phyloP scores from a whole-genome alignment of 2,329 filamentous ascomycete genomes.

The Epichloe brachyelytri region DNA sequence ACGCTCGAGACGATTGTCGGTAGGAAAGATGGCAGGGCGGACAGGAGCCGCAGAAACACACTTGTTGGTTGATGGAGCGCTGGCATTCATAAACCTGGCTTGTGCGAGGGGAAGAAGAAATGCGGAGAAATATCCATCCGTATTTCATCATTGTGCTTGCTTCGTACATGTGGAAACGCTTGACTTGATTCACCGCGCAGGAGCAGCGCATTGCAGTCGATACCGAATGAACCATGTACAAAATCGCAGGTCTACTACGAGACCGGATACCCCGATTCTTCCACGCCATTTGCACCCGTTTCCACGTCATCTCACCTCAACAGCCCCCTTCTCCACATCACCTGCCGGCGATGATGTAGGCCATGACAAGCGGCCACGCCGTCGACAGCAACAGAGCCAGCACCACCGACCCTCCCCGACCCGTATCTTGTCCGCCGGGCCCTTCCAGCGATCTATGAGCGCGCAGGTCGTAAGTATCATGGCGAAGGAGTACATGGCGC shows the following conservation, averaged over 20 bases:
- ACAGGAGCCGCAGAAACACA: slow-evolving; percentile 33
- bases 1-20: slow-evolving; percentile 69
- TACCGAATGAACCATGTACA: no score
- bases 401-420: slow-evolving; percentile 17
- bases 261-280: no score
- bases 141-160: no score
- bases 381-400: slow-evolving; percentile 21
- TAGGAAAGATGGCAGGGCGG: slow-evolving; percentile 25
- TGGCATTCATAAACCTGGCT: background rate
- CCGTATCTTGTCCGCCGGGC: slow-evolving; percentile 21
- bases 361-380: slow-evolving; percentile 24
- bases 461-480: slow-evolving; percentile 29
- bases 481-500: slow-evolving; percentile 23
- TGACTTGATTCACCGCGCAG: no score
- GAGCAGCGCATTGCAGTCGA: no score
- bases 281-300: no score
- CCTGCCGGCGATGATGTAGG: slow-evolving; percentile 17
- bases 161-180: no score
- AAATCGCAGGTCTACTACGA: no score
- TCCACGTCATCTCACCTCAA: no score
- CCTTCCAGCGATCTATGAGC: slow-evolving; percentile 31
- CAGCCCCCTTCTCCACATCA: background rate
- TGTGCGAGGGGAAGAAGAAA: background rate
- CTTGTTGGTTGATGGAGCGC: slow-evolving; percentile 17
- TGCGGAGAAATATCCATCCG: background rate